These are phyloP conservation scores for Globisporangium canariense DNA, from an alignment of 352 stramenopile genomes.

Conservation along the genomic window DNA sequence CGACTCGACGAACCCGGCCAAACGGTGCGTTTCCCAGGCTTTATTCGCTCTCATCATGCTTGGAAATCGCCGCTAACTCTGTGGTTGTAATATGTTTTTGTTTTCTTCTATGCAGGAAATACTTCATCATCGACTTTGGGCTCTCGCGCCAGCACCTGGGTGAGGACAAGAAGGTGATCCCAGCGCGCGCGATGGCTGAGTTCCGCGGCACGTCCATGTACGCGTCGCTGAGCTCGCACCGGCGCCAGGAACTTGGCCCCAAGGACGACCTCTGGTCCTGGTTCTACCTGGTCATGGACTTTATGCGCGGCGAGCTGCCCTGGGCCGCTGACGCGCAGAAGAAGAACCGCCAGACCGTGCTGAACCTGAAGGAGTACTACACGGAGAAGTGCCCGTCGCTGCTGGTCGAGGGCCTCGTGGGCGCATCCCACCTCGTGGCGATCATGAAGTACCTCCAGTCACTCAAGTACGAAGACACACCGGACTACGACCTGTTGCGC, in stretches of 20 bases:
- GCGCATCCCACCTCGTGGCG: constrained; percentile 59
- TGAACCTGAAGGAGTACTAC: constrained; percentile 82
- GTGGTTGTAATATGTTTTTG: neutral
- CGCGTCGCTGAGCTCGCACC: constrained; percentile 80
- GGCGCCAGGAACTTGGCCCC: constrained; percentile 69
- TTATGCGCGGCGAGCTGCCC: constrained; percentile 81
- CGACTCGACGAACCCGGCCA: constrained; percentile 34
- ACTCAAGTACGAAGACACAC: constrained; percentile 71
- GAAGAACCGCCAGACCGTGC: constrained; percentile 80
- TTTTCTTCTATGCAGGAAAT: constrained; percentile 26
- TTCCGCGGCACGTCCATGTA: constrained; percentile 90
- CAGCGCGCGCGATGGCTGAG: constrained; percentile 57
- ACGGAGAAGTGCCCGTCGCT: constrained; percentile 66
- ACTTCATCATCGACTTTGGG: constrained; percentile 85
- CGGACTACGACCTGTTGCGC: constrained; percentile 58
- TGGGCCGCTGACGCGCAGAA: constrained; percentile 80
- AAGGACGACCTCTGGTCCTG: constrained; percentile 89
- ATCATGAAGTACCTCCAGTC: constrained; percentile 78
- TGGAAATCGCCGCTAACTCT: neutral
- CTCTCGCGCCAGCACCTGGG: constrained; percentile 74
- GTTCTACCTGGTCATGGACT: constrained; percentile 88
- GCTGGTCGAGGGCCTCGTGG: constrained; percentile 70
- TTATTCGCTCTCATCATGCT: neutral
- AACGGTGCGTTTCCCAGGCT: constrained; percentile 22
- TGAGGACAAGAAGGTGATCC: constrained; percentile 60